A percentile compares a stretch with the other conserved stretches of the same genome.
phyloP scores from a whole-genome alignment of 2,329 filamentous ascomycete genomes.

The Apiospora saccharicola region DNA sequence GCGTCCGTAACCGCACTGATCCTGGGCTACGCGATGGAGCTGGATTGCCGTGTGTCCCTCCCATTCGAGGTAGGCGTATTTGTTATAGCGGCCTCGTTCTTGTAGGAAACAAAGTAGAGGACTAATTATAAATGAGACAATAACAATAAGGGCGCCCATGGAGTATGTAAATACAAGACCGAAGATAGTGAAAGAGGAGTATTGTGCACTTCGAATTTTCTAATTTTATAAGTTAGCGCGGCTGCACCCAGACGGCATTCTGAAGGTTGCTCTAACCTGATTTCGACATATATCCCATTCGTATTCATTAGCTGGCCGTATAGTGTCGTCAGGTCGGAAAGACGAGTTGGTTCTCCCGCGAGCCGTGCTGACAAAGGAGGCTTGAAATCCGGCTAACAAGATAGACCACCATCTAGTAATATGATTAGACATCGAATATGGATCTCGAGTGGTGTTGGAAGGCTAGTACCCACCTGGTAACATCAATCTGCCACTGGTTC shows the following conservation, averaged over 20 bases:
- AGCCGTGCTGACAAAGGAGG: not conserved
- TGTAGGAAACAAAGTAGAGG: not conserved
- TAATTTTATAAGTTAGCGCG: not conserved
- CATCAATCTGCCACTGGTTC: constrained; percentile 22
- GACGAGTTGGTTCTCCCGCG: not conserved
- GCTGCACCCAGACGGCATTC: no score
- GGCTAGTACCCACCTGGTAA: not conserved
- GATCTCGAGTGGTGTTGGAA: no score
- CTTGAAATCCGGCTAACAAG: not conserved
- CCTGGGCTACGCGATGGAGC: no score
- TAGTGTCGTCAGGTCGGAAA: not conserved
- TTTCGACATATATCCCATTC: constrained; percentile 18
- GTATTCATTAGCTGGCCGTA: not conserved
- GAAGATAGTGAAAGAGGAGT: not conserved
- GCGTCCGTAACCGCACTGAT: no score
- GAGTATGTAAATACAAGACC: not conserved
- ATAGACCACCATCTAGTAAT: constrained; percentile 3
- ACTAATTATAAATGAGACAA: not conserved
- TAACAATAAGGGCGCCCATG: not conserved
- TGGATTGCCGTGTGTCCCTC: no score
- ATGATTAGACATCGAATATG: no score
- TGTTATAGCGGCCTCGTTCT: not conserved
- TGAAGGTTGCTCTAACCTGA: not conserved
- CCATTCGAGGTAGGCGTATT: constrained; percentile 14
- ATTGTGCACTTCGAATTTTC: constrained; percentile 8